phyloP scores from a whole-genome alignment of 2,329 filamentous ascomycete genomes.

The Verticillium klebahnii region DNA sequence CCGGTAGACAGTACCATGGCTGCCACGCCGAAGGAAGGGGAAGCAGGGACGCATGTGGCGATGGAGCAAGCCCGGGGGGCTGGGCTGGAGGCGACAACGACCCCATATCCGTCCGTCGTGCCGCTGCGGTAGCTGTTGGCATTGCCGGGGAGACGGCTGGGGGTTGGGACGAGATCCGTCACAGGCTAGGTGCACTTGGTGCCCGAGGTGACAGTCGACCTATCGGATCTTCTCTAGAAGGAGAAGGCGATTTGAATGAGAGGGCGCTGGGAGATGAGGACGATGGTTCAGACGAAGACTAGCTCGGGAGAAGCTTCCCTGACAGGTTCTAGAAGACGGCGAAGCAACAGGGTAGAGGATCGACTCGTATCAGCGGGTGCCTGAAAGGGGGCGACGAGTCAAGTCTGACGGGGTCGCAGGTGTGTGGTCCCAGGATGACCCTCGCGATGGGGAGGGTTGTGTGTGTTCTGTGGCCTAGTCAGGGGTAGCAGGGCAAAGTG shows the following conservation, averaged over 20 bases:
- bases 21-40: background rate
- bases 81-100: background rate
- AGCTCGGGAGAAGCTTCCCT: conserved; percentile 1
- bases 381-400: background rate
- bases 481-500: background rate
- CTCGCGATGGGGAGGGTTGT: background rate
- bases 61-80: background rate
- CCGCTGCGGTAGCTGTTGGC: background rate
- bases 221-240: background rate
- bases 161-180: background rate
- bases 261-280: background rate
- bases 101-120: background rate
- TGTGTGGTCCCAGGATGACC: background rate
- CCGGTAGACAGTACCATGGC: background rate
- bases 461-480: background rate
- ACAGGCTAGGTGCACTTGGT: background rate
- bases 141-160: background rate
- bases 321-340: conserved; percentile 1
- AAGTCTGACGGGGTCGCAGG: background rate
- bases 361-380: background rate
- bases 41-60: background rate
- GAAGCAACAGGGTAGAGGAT: background rate
- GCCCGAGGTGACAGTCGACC: background rate
- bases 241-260: background rate
- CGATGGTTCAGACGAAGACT: background rate